phyloP scores from a whole-genome alignment of 305 asterid species.

The Fraxinus platypoda region DNA sequence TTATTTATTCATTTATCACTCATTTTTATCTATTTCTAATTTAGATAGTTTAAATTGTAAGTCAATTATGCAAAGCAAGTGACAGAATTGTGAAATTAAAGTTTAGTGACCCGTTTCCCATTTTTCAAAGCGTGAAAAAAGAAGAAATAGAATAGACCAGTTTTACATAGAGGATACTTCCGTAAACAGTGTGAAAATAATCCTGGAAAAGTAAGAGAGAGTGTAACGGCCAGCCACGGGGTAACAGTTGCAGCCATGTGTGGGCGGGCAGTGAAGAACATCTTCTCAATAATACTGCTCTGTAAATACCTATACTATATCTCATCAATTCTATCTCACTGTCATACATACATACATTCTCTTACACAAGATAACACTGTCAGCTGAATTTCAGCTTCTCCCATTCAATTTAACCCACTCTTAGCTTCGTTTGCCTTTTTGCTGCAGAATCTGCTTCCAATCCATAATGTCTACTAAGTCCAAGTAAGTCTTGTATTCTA shows the following conservation, averaged over 20 bases:
- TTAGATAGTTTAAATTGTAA: too few species aligned
- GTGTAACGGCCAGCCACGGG: background rate
- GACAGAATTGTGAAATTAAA: too few species aligned
- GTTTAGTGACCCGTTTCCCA: too few species aligned
- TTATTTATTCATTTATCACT: too few species aligned
- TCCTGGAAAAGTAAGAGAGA: constrained; percentile 1
- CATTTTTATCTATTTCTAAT: too few species aligned
- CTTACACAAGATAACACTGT: constrained; percentile 22
- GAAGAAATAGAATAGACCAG: background rate
- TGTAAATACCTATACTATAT: constrained; percentile 10
- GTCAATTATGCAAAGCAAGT: too few species aligned
- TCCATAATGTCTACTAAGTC: constrained; percentile 70
- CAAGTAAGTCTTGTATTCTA: constrained; percentile 46
- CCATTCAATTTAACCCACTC: constrained; percentile 12
- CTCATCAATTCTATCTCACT: background rate
- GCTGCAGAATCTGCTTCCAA: constrained; percentile 14
- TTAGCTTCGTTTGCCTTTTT: constrained; percentile 6
- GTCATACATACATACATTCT: background rate
- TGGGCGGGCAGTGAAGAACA: constrained; percentile 28
- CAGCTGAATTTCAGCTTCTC: constrained; percentile 26
- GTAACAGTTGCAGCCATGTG: constrained; percentile 27
- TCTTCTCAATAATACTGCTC: constrained; percentile 24
- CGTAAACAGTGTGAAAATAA: background rate
- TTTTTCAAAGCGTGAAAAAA: too few species aligned
- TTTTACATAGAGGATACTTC: constrained; percentile 10